phyloP scores from a whole-genome alignment of 1,139 yeast species.

The Nakaseomyces glabratus region DNA sequence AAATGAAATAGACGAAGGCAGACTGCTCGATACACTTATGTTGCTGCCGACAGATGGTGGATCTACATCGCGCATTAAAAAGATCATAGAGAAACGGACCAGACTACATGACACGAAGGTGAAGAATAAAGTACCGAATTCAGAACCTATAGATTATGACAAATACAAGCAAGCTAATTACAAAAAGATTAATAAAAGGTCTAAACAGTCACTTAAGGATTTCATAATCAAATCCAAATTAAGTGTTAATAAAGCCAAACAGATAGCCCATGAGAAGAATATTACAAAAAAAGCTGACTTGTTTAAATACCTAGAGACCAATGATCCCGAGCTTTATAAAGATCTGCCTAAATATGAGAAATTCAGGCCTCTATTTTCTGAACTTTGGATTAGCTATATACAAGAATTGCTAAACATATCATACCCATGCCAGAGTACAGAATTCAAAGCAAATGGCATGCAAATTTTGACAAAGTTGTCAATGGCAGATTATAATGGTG shows the following conservation, averaged over 20 bases:
- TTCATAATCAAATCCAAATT: constrained; percentile 20
- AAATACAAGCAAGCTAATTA: constrained; percentile 14
- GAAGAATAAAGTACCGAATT: constrained; percentile 11
- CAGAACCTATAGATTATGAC: constrained; percentile 7
- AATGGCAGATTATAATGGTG: constrained; percentile 80
- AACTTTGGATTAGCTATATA: constrained; percentile 29
- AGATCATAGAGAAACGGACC: constrained; percentile 12
- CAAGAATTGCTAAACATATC: constrained; percentile 24
- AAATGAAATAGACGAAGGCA: constrained; percentile 26
- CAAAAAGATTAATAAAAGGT: constrained; percentile 22
- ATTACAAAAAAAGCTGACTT: constrained; percentile 12
- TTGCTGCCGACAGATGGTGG: constrained; percentile 31
- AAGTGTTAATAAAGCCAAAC: constrained; percentile 14
- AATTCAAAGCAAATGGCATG: constrained; percentile 21
- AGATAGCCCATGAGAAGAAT: constrained; percentile 17
- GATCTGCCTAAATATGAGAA: constrained; percentile 22
- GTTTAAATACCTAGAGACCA: constrained; percentile 13
- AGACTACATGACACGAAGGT: constrained; percentile 12
- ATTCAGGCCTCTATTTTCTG: constrained; percentile 24
- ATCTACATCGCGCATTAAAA: constrained; percentile 17
- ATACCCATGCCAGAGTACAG: constrained; percentile 13
- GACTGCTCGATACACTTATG: constrained; percentile 26
- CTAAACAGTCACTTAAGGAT: constrained; percentile 23
- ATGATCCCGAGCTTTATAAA: constrained; percentile 14
- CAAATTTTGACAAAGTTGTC: constrained; percentile 47